A percentile compares a stretch with the other conserved stretches of the same genome.
Conservation (phyloP, 2,329 filamentous ascomycete species). For the Alternaria atra region DNA sequence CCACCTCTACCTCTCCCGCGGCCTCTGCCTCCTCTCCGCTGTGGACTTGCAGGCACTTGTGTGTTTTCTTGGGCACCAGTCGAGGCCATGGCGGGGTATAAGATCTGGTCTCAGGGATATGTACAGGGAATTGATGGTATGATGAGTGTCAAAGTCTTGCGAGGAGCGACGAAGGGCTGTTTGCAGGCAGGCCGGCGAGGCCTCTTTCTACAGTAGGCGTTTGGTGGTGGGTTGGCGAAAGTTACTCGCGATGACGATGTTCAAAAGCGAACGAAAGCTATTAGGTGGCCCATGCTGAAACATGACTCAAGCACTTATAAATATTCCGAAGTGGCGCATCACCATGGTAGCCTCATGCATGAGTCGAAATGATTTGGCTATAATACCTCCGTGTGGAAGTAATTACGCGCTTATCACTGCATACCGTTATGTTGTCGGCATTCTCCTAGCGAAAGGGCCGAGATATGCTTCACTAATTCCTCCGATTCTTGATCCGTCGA, state of each 20-base stretch:
- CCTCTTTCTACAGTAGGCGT: conserved; percentile 27
- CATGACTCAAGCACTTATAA: conserved; percentile 22
- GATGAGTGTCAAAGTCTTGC: background rate
- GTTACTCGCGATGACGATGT: conserved; percentile 34
- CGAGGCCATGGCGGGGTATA: conserved; percentile 47
- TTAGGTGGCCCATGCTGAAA: conserved; percentile 15
- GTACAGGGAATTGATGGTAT: conserved; percentile 3
- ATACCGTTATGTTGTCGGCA: background rate
- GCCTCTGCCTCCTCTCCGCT: conserved; percentile 41
- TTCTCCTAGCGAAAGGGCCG: background rate
- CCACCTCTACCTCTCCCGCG: conserved; percentile 44
- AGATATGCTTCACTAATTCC: background rate
- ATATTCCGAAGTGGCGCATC: conserved; percentile 14
- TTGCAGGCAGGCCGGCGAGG: conserved; percentile 23
- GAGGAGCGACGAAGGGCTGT: background rate
- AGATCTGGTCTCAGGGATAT: conserved; percentile 6
- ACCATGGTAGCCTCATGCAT: conserved; percentile 13
- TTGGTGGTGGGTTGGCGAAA: conserved; percentile 27
- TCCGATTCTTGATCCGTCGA: background rate
- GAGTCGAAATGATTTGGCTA: conserved; percentile 35
- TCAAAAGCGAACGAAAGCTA: conserved; percentile 40
- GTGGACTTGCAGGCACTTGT: conserved; percentile 37
- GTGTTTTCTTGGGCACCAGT: conserved; percentile 33
- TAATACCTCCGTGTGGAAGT: background rate
- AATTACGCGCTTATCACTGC: background rate